Base-by-base conservation (phyloP, 1,284 basidiomycete genomes). In the Cutaneotrichosporon cutaneum region DNA sequence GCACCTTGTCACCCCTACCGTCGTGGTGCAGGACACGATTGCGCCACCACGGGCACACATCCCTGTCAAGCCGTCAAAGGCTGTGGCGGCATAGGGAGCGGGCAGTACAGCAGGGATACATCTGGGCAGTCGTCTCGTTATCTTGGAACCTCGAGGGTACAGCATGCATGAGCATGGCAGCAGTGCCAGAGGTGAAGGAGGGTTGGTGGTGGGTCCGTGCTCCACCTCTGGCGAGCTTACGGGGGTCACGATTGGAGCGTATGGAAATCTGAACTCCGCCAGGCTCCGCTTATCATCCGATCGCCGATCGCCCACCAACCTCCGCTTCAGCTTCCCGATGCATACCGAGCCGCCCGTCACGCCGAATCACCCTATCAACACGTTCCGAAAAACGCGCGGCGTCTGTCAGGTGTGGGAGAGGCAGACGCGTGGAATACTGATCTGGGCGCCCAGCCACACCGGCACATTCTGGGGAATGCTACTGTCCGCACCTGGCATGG, bases 1-100 rank as follows among this genome's bases (percentile, higher is more conserved):
- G 0, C 59, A 59, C 33, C 47, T 59, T 6, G 14, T 63, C 18
- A 14, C 54, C 2, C 61, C 61, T 0, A 56, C 54, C 10, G 55
- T 48, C 9, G 14, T 55, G 6, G 39, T 55, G 8, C 24, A 55
- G 39, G 54, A 55, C 54, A 42, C 33, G 32, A 22, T 47, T 26
- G 45, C 45, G 10, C 45, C 45, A n/a, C 45, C 24, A 6, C 22
- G 39, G 39, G 18, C 39, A 42, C 39, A n/a, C 18, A 18, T n/a
- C 16, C 39, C 45, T 10, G 22, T 47, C 22, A 22, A 24, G 13
- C 22, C 22, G 22, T 7, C 22, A 6, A 47, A 26, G 22, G 45
- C 11, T 13, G 22, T n/a, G 7, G 39, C 39, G 2, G 39, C 18
- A 18, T 42, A 42, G 39, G 39, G 39, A 42, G 39, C 18, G 30